Base-by-base conservation (phyloP, 1,284 basidiomycete genomes). In the Ceratobasidium sp. region DNA sequence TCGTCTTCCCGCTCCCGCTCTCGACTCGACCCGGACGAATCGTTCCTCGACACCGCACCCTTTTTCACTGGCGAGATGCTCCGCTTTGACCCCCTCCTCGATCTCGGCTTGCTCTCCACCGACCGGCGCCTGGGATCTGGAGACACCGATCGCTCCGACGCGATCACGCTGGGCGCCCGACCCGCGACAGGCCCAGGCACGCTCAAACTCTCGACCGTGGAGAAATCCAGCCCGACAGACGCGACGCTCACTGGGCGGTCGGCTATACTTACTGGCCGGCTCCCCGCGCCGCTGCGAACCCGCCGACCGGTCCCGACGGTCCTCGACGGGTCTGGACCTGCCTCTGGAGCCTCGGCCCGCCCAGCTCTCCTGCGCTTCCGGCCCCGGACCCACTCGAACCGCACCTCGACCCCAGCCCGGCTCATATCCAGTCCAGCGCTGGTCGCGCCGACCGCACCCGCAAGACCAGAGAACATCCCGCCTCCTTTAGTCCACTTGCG, bases 301-400 rank as follows among this genome's bases (percentile, higher is more conserved):
- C 65, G 16, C 39, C 48, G 58, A 34, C 61, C 46, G 24, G 59
- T 61, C 27, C 69, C 66, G 41, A 68, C 48, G 56, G 56, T 61
- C 41, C 37, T 46, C 34, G 46, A 39, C 58, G 56, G 37, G 39
- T 61, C 49, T 22, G 34, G 34, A 22, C 22, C 43, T 14, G 41
- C 16, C 8, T 69, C 29, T 9, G n/a, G 49, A 8, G n/a, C 64
- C 46, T 76, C 56, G 27, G 24, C 61, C 53, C 43, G 54, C 9
- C 39, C 74, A 39, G 31, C 59, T 27, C 58, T 54, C 34, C 64
- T 64, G 24, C 63, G 83, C 79, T 75, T 80, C 76, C 83, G 84
- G 24, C 85, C 85, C 49, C 90, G 83, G 76, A 86, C 86, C 92
- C 92, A 94, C 81, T 93, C 92, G 79, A 93, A 89, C 43, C 88